Base-by-base conservation (phyloP, 2,329 filamentous ascomycete genomes). In the Penicillium frequentans region DNA sequence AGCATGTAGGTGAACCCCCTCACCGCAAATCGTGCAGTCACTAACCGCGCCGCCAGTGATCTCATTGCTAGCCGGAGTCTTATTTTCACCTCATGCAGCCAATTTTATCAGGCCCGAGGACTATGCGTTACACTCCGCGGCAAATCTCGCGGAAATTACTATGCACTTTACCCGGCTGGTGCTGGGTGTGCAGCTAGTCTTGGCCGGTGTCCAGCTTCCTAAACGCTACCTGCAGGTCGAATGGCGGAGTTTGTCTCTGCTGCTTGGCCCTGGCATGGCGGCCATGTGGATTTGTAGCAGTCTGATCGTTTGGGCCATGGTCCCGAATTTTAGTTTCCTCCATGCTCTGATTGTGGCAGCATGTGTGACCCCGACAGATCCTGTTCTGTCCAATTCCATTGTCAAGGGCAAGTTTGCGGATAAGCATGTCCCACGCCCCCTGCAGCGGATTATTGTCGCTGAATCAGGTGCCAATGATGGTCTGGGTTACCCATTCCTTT, bases 351-450 rank as follows among this genome's bases (percentile, higher is more conserved):
- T 87, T 16, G 80, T 96, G 11, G 92, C 87, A 1, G 90, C 92
- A 0, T 96, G 92, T 68, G 86, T 97, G n/a, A 95, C 93, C 2
- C 93, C 92, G 0, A 96, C 93, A 0, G 93, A 97, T 67, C 93
- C 93, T 0, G 86, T 96, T 1, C 75, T 96, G 37, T 93, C 90
- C 16, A 93, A 95, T 62, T 90, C 90, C 3, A 96, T 96, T 56
- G 91, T 96, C 46, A 96, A 96, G 77, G 92, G 92, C 31, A 93
- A 90, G 66, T 97, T 96, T 70, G 93, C 93, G 1, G 92, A 96
- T 68, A 89, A 92, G 67, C 95, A 96, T 70, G 88, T 96, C 19
- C 91, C 93, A 0, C 87, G 86, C 56, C 84, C 88, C 27, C 78
- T 97, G 49, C 91, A 96, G 77, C 86, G 89, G 62, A 90, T 91